These are phyloP conservation scores for Hanseniaspora sp. DNA, from an alignment of 1,139 yeast genomes.

Conservation along the genomic window DNA sequence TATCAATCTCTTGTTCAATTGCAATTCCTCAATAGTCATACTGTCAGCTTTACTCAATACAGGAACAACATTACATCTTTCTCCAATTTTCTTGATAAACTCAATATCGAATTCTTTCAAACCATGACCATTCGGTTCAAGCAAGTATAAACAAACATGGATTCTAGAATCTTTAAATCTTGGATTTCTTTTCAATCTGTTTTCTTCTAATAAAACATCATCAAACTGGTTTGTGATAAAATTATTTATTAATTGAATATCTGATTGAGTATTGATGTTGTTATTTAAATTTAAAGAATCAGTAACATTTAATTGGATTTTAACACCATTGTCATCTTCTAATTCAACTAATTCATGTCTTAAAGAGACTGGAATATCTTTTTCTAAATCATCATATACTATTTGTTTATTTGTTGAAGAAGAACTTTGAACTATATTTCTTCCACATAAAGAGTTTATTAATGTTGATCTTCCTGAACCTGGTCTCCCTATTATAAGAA, in stretches of 20 bases:
- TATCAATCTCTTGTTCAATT: constrained; percentile 50
- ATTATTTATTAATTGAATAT: constrained; percentile 55
- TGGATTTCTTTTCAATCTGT: constrained; percentile 79
- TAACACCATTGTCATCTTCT: constrained; percentile 67
- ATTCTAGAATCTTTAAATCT: constrained; percentile 69
- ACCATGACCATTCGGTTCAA: constrained; percentile 70
- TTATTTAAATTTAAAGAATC: constrained; percentile 79
- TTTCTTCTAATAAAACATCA: constrained; percentile 81
- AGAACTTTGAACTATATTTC: constrained; percentile 52
- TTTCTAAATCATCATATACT: constrained; percentile 35
- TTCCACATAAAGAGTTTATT: constrained; percentile 80
- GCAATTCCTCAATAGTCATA: constrained; percentile 63
- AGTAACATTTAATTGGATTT: constrained; percentile 52
- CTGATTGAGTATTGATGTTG: constrained; percentile 52
- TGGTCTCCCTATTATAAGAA: constrained; percentile 71
- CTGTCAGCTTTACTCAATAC: constrained; percentile 82
- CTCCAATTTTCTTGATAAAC: constrained; percentile 65
- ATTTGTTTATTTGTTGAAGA: constrained; percentile 37
- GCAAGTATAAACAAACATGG: constrained; percentile 60
- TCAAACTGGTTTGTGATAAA: constrained; percentile 73
- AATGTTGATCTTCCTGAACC: constrained; percentile 82
- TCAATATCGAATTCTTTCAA: constrained; percentile 64
- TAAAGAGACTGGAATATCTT: constrained; percentile 22
- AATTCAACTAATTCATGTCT: constrained; percentile 50
- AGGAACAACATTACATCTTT: constrained; percentile 78